Base-by-base conservation (phyloP, 306 rosid species). In the Citrullus amarus region DNA sequence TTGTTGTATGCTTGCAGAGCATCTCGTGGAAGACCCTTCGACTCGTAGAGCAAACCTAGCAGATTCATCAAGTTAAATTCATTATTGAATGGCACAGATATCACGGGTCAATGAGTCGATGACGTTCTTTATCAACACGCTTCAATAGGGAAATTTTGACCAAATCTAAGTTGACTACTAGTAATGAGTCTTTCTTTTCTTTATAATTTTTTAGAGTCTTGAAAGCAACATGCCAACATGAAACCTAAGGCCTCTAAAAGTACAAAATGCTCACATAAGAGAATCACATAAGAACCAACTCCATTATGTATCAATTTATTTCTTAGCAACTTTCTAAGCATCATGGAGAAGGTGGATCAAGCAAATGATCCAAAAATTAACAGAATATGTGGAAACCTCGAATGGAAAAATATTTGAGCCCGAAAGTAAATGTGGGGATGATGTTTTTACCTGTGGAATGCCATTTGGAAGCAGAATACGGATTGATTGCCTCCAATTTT, bases 381-480 rank as follows among this genome's bases (percentile, higher is more conserved):
- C 16, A 41, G 17, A 41, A 9, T 41, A 9, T 18, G 16, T 18
- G 14, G 1, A 22, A n/a, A 5, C 28, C 50, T 36, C 3, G 6
- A 18, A 16, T 65, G 48, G 9, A 7, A 8, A 65, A 38, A 8
- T 62, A 65, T 63, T 63, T 39, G 74, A 34, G 28, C 15, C 55
- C 44, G 0, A 68, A 14, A 25, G 34, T 46, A 15, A 14, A 46
- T 13, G 28, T 25, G 77, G 46, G 2, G 16, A 32, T 17, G 17
- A 17, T 32, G 61, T 53, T 50, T 32, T 79, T 86, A 94, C 98
- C 97, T 73, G 86, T 88, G 65, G 90, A 85, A 80, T 92, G 91
- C 94, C 91, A 94, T 85, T 91, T 88, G 72, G 98, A 82, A 81
- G 98, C 93, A 79, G 97, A 94, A 85, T 89, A 88, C 18, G 98